A percentile compares a stretch with the other conserved stretches of the same genome.
These are phyloP conservation scores for Phialocephala subalpina DNA, from an alignment of 2,329 filamentous ascomycete species.

Conservation along the genomic window DNA sequence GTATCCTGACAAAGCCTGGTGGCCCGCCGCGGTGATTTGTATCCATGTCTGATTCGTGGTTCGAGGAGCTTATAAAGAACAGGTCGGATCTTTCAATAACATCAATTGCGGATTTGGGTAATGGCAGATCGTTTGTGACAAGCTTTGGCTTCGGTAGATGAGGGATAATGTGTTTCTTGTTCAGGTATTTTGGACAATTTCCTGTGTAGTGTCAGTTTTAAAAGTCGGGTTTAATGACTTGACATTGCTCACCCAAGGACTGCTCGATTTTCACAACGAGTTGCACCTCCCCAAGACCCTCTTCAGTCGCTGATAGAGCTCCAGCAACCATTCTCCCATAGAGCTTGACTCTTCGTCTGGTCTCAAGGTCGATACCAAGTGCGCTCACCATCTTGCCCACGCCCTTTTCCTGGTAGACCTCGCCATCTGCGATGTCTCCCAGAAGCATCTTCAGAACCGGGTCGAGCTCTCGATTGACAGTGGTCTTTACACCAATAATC, in stretches of 20 bases:
- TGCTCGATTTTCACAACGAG: conserved; percentile 75
- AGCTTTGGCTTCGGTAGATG: conserved; percentile 61
- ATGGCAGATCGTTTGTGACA: conserved; percentile 52
- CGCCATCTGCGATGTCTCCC: conserved; percentile 54
- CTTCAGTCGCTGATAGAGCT: conserved; percentile 51
- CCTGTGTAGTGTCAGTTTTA: conserved; percentile 49
- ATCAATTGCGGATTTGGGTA: conserved; percentile 43
- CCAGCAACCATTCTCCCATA: conserved; percentile 74
- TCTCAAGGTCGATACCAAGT: conserved; percentile 69
- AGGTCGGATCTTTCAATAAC: conserved; percentile 73
- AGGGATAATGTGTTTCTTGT: conserved; percentile 70
- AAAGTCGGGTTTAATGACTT: neutral
- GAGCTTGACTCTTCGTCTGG: conserved; percentile 76
- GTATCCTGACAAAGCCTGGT: conserved; percentile 75
- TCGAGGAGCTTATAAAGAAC: conserved; percentile 78
- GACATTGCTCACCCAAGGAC: conserved; percentile 60
- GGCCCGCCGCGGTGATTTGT: conserved; percentile 83
- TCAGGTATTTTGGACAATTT: conserved; percentile 90
- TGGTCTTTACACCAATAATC: conserved; percentile 69
- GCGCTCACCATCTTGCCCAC: conserved; percentile 65
- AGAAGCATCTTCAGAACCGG: conserved; percentile 74
- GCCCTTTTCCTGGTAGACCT: conserved; percentile 46
- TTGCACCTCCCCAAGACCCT: conserved; percentile 48
- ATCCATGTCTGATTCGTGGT: conserved; percentile 74
- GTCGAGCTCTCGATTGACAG: conserved; percentile 69